Evolutionary conservation across 1,139 yeast genomes (phyloP).

Genomic region (Ogataea hybrid): DNA sequence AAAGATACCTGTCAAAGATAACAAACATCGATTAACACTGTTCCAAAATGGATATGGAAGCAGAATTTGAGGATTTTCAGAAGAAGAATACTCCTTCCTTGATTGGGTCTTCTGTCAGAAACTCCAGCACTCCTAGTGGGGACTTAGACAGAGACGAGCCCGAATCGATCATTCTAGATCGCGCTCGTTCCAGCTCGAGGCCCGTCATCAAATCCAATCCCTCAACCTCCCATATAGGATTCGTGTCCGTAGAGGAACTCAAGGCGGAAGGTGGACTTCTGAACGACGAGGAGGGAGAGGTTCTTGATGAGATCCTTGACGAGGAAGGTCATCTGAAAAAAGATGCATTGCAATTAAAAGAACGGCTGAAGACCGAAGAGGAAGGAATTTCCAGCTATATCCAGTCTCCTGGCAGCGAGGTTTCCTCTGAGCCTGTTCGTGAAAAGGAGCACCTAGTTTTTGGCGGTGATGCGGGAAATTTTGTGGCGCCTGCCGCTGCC

Average conservation of each 20-base stretch:
- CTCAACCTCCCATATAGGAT: slow-evolving; percentile 18
- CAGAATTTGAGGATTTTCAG: slow-evolving; percentile 53
- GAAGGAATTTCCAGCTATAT: too few relatives aligned
- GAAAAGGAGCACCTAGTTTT: slow-evolving; percentile 17
- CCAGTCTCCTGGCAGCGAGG: too few relatives aligned
- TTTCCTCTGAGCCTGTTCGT: slow-evolving; percentile 8
- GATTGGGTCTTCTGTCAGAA: slow-evolving; percentile 53
- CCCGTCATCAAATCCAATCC: slow-evolving; percentile 23
- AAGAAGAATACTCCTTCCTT: slow-evolving; percentile 51
- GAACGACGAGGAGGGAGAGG: slow-evolving; percentile 51
- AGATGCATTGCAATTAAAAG: slow-evolving; percentile 37
- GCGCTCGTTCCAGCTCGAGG: slow-evolving; percentile 24
- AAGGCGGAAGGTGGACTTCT: slow-evolving; percentile 59
- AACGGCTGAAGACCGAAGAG: slow-evolving; percentile 18
- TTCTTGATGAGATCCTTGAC: slow-evolving; percentile 51
- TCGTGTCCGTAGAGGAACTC: slow-evolving; percentile 54
- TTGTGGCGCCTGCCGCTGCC: slow-evolving; percentile 34
- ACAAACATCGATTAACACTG: background rate
- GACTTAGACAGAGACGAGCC: slow-evolving; percentile 12
- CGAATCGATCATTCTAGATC: slow-evolving; percentile 8
- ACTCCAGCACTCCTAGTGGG: slow-evolving; percentile 25
- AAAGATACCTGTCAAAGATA: slow-evolving; percentile 2
- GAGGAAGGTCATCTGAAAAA: slow-evolving; percentile 50
- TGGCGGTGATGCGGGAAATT: slow-evolving; percentile 32
- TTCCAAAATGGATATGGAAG: slow-evolving; percentile 50